phyloP scores from a whole-genome alignment of 768 basidiomycete genomes.

The Auricularia auricula-judae region DNA sequence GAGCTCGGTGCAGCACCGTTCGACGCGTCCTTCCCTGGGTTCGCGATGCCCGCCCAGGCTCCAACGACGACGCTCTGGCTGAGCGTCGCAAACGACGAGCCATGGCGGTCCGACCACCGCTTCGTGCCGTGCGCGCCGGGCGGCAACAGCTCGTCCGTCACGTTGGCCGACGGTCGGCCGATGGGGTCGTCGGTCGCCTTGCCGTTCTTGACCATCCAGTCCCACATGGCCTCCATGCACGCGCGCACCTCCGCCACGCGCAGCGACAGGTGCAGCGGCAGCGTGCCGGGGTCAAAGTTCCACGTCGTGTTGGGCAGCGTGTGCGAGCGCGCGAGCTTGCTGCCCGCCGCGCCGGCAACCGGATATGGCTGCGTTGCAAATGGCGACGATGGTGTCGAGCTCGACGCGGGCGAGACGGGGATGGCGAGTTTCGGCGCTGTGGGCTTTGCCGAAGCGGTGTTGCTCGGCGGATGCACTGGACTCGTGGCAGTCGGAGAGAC shows the following conservation, averaged over 20 bases:
- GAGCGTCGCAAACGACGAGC: background rate
- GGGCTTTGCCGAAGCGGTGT: background rate
- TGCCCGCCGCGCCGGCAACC: background rate
- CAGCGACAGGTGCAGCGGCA: conserved; percentile 54
- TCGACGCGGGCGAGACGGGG: background rate
- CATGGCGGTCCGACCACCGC: background rate
- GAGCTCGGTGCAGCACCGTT: background rate
- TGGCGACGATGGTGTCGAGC: background rate
- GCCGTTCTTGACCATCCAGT: conserved; percentile 45
- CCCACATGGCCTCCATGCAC: conserved; percentile 73
- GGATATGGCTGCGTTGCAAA: background rate
- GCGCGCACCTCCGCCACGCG: conserved; percentile 55
- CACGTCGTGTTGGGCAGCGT: conserved; percentile 37
- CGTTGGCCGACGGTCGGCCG: background rate
- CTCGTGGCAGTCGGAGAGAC: background rate
- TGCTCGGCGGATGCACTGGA: background rate
- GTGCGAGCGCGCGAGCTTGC: background rate
- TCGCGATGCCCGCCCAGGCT: background rate
- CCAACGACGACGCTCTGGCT: background rate
- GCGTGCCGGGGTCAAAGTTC: conserved; percentile 42
- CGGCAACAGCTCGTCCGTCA: background rate
- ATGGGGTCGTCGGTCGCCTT: background rate
- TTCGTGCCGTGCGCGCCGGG: conserved; percentile 3
- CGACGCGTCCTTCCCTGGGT: background rate
- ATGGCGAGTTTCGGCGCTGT: conserved; percentile 1